Evolutionary conservation across 208 protist genomes (phyloP).

Genomic region (Wallacemonas collosoma): DNA sequence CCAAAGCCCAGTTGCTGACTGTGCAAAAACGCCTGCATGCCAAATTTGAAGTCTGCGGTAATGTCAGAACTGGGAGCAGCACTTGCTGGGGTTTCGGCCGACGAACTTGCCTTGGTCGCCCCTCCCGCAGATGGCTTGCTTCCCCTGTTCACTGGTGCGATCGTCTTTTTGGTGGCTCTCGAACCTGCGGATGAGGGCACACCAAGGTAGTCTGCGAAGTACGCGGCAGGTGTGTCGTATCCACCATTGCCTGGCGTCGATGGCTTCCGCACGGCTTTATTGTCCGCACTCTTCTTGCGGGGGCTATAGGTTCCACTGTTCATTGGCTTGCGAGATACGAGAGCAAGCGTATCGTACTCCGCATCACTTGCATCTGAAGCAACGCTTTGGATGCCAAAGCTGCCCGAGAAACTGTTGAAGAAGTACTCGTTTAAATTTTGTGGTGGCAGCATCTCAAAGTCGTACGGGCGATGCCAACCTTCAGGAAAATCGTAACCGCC

Average conservation of each 20-base stretch:
- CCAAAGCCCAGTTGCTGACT: conserved; percentile 64
- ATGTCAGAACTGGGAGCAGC: not conserved
- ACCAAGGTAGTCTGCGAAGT: not conserved
- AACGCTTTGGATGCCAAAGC: conserved; percentile 9
- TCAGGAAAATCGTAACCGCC: conserved; percentile 12
- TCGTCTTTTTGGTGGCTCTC: not conserved
- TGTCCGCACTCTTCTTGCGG: not conserved
- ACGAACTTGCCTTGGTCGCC: not conserved
- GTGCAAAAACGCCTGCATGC: conserved; percentile 73
- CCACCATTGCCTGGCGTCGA: conserved; percentile 1
- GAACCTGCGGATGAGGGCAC: not conserved
- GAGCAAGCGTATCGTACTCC: conserved; percentile 9
- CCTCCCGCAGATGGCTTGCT: not conserved
- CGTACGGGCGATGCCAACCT: conserved; percentile 3
- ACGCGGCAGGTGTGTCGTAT: conserved; percentile 5
- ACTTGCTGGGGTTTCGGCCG: not conserved
- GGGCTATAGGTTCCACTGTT: not conserved
- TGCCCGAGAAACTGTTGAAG: conserved; percentile 5
- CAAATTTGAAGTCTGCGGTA: conserved; percentile 45
- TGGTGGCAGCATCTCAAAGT: conserved; percentile 16
- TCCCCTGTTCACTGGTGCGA: not conserved
- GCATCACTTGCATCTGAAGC: conserved; percentile 1
- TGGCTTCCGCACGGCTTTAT: not conserved
- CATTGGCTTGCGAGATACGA: not conserved
- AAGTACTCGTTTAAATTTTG: conserved; percentile 17